A percentile compares a stretch with the other conserved stretches of the same genome.
Evolutionary conservation across 2,329 filamentous ascomycete species (phyloP).

Genomic region (Chaetomiaceae sp.): DNA sequence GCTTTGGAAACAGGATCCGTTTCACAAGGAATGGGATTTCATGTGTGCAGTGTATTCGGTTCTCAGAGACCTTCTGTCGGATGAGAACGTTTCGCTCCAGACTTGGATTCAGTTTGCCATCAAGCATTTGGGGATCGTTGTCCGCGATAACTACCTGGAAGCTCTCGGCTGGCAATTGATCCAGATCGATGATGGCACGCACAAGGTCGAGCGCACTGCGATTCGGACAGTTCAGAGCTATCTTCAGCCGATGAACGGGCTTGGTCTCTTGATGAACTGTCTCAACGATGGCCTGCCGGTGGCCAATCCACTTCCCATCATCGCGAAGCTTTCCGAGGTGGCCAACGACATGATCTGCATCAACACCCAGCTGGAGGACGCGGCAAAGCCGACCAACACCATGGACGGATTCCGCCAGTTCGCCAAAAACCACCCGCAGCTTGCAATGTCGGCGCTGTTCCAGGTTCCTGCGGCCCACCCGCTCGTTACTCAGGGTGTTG

Average conservation of each 20-base stretch:
- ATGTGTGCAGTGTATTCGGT: slow-evolving; percentile 24
- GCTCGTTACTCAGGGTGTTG: slow-evolving; percentile 9
- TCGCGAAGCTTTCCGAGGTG: slow-evolving; percentile 19
- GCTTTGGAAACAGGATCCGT: slow-evolving; percentile 21
- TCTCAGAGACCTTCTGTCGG: slow-evolving; percentile 18
- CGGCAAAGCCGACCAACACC: background rate
- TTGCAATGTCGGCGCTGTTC: slow-evolving; percentile 18
- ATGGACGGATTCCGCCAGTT: slow-evolving; percentile 15
- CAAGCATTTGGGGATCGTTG: slow-evolving; percentile 18
- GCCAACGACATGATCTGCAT: slow-evolving; percentile 23
- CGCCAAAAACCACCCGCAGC: slow-evolving; percentile 10
- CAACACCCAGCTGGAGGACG: slow-evolving; percentile 14
- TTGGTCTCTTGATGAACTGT: slow-evolving; percentile 23
- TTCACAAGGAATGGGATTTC: slow-evolving; percentile 25
- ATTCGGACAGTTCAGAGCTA: slow-evolving; percentile 6
- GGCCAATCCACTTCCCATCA: slow-evolving; percentile 16
- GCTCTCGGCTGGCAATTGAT: slow-evolving; percentile 21
- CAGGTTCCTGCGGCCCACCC: slow-evolving; percentile 9
- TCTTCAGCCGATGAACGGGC: slow-evolving; percentile 21
- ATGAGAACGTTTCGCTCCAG: slow-evolving; percentile 20
- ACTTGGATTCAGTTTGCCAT: slow-evolving; percentile 22
- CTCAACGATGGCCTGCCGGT: slow-evolving; percentile 21
- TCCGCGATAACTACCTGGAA: slow-evolving; percentile 21
- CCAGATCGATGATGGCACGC: slow-evolving; percentile 14
- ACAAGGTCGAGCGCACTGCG: slow-evolving; percentile 14